Conservation (phyloP, 495 filamentous ascomycete species). For the Aspergillus conjunctus region DNA sequence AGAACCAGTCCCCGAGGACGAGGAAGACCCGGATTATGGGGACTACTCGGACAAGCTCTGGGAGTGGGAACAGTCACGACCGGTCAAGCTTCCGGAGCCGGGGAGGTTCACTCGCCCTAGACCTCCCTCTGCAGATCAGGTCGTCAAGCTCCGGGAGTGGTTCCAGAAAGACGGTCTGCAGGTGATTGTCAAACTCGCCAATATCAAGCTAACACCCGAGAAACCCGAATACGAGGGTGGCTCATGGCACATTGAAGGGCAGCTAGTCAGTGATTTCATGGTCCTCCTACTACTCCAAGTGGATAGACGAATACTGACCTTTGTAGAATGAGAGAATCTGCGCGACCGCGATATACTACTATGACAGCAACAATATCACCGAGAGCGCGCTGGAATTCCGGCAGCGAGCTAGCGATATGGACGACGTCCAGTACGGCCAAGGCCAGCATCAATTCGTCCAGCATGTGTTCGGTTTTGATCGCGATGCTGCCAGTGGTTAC, state of each 20-base stretch:
- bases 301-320: background rate
- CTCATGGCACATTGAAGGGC: slow-evolving; percentile 58
- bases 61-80: background rate
- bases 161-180: slow-evolving; percentile 46
- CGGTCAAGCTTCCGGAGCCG: background rate
- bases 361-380: slow-evolving; percentile 32
- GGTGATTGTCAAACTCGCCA: slow-evolving; percentile 64
- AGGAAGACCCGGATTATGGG: background rate
- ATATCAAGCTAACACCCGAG: slow-evolving; percentile 61
- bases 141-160: background rate
- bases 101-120: background rate
- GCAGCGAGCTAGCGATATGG: background rate
- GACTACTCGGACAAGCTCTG: background rate
- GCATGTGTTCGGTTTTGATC: background rate
- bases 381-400: background rate
- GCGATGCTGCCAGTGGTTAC: background rate
- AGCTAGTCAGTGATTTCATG: slow-evolving; percentile 33
- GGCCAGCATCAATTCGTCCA: slow-evolving; percentile 2
- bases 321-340: slow-evolving; percentile 17
- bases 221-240: slow-evolving; percentile 52
- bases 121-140: background rate
- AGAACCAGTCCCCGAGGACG: background rate
- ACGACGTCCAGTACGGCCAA: slow-evolving; percentile 18
- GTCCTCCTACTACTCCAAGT: background rate
- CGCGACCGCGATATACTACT: slow-evolving; percentile 58